phyloP scores from a whole-genome alignment of 805 yeast species.

The Lachancea quebecensis region DNA sequence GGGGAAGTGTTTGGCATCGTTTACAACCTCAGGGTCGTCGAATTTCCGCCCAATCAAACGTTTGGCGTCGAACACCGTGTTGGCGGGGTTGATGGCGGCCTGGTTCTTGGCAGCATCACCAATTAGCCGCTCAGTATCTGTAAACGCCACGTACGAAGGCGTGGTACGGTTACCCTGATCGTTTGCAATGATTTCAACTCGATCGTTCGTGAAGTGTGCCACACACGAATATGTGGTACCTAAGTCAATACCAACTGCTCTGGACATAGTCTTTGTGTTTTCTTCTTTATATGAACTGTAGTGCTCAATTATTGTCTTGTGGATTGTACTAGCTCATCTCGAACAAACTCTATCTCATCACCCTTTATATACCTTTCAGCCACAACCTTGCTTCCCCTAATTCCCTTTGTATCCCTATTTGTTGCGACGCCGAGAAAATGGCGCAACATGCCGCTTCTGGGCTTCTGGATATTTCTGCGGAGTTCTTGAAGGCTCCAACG shows the following conservation, averaged over 20 bases:
- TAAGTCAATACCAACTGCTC: constrained; percentile 68
- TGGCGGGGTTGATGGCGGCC: constrained; percentile 87
- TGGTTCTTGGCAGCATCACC: constrained; percentile 98
- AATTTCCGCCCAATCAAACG: constrained; percentile 90
- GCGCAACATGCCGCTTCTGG: neutral
- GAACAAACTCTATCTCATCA: too few species aligned
- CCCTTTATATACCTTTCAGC: neutral
- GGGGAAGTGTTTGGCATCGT: constrained; percentile 80
- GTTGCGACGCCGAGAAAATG: neutral
- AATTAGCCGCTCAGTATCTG: constrained; percentile 85
- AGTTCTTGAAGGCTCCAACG: neutral
- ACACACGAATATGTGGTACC: constrained; percentile 95
- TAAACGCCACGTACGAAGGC: constrained; percentile 93
- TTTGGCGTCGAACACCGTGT: constrained; percentile 89
- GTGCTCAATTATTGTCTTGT: too few species aligned
- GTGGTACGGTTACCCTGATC: constrained; percentile 99
- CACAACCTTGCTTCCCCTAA: neutral
- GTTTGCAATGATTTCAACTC: constrained; percentile 93
- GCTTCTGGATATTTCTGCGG: neutral
- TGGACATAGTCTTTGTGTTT: constrained; percentile 32
- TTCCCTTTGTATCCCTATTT: neutral
- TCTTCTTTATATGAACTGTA: neutral
- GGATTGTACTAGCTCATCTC: too few species aligned
- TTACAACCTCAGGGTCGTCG: constrained; percentile 68
- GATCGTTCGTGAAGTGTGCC: constrained; percentile 85